Conservation (phyloP, 2,329 filamentous ascomycete genomes). For the Aspergillus sp. region DNA sequence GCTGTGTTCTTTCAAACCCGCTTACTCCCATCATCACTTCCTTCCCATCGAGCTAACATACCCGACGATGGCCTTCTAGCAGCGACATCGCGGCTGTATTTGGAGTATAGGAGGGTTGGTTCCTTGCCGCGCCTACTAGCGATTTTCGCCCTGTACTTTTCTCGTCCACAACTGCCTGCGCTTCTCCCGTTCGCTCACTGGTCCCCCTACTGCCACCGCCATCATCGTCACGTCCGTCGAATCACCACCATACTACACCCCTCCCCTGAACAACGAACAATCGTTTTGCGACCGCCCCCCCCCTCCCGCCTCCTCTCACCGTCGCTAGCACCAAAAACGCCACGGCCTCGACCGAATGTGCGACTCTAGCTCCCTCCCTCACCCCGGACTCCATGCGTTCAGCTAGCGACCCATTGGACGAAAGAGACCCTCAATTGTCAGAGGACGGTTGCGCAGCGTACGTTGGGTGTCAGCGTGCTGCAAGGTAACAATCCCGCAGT, state of each 20-base stretch:
- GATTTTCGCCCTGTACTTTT: constrained; percentile 21
- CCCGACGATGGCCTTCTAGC: constrained; percentile 18
- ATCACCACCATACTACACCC: constrained; percentile 1
- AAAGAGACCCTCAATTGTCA: constrained; percentile 37
- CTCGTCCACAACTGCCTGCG: constrained; percentile 18
- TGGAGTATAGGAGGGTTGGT: constrained; percentile 23
- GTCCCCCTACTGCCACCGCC: constrained; percentile 1
- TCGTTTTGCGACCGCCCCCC: constrained; percentile 26
- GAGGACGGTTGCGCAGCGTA: constrained; percentile 34
- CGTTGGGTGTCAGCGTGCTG: constrained; percentile 26
- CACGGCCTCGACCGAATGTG: constrained; percentile 40
- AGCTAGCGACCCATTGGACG: constrained; percentile 35
- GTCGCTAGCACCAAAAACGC: constrained; percentile 19
- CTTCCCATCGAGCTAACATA: constrained; percentile 17
- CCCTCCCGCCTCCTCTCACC: constrained; percentile 12
- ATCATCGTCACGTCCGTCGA: not conserved
- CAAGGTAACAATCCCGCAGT: constrained; percentile 26
- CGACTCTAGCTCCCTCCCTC: constrained; percentile 31
- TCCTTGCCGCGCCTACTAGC: constrained; percentile 17
- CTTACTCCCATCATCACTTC: constrained; percentile 18
- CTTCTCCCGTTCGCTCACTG: constrained; percentile 9
- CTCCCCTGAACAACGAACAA: constrained; percentile 22
- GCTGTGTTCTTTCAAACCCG: constrained; percentile 5
- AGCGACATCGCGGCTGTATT: constrained; percentile 22
- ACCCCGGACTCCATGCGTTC: constrained; percentile 43